A percentile compares a stretch with the other conserved stretches of the same genome.
These are phyloP conservation scores for Phytophthora megakarya DNA, from an alignment of 352 stramenopile genomes.

Conservation along the genomic window DNA sequence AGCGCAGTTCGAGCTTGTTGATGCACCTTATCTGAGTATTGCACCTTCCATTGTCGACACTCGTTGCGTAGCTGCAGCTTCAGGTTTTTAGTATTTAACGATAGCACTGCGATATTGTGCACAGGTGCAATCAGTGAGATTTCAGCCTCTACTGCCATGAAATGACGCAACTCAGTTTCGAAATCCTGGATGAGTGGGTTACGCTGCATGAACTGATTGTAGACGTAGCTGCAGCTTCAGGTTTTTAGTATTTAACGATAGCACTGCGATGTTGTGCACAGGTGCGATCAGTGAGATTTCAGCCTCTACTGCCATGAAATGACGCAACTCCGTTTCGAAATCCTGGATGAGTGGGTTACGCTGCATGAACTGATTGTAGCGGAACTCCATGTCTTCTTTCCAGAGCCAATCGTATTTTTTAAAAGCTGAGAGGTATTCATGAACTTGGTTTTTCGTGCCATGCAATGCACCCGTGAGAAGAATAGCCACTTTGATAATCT, in stretches of 20 bases:
- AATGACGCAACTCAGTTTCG: conserved; percentile 78
- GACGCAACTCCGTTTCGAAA: conserved; percentile 79
- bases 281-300: conserved; percentile 81
- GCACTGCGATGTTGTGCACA: conserved; percentile 85
- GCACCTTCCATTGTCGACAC: conserved; percentile 85
- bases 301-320: conserved; percentile 82
- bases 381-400: conserved; percentile 90
- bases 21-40: conserved; percentile 86
- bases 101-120: conserved; percentile 86
- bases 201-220: conserved; percentile 82
- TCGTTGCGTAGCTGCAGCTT: conserved; percentile 87
- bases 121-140: conserved; percentile 81
- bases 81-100: conserved; percentile 88
- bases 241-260: conserved; percentile 88
- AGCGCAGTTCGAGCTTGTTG: conserved; percentile 71
- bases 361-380: conserved; percentile 87
- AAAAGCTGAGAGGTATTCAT: conserved; percentile 83
- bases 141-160: conserved; percentile 81
- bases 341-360: conserved; percentile 80
- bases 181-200: conserved; percentile 86
- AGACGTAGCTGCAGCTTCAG: conserved; percentile 87
- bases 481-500: conserved; percentile 90
- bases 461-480: conserved; percentile 83
- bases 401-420: conserved; percentile 92
- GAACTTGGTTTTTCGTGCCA: conserved; percentile 85